Evolutionary conservation across 176 grass and related monocot genomes (phyloP), one percentile per base, ranked within the genome.

Genomic region (Oryza rufipogon): DNA sequence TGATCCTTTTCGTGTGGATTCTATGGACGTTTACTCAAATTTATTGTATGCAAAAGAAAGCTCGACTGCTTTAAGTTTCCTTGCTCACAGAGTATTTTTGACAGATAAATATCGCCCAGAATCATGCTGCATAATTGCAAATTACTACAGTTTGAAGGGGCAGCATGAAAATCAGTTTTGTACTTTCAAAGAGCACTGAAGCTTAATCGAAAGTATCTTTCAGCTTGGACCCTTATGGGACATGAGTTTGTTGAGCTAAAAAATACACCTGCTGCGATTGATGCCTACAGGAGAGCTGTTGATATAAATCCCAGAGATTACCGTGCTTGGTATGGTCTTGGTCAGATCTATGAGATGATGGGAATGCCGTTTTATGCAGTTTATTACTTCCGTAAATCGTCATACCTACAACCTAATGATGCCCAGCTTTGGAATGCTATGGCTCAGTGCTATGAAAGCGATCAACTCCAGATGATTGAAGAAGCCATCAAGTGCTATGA

Each of bases 301-400:
- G 97, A 99, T 84, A 96, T 99, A 80, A 99, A 94, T 78, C 93
- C 93, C 63, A 86, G 93, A 89, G 97, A 99, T 86, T 99, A 94
- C 51, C 89, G 97, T 71, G 97, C 93, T 51, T 99, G 93, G 97
- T 99, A 99, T 84, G 97, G 97, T 85, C 92, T 99, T 78, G 97
- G 97, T 66, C 97, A 99, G 85, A 99, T 94, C 67, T 99, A 96
- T 84, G 97, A 99, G 81, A 95, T 99, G 93, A 99, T 99, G 97
- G 86, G 74, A 45, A 96, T 99, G 97, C 90, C 91, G 26, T 96
- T 96, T 82, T 99, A 96, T 70, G 97, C 93, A 23, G 80, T 99
- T 60, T 86, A 99, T 82, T 99, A 99, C 75, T 99, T 92, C 70
- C 78, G 83, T 22, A 99, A 96, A 81, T 95, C 91, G 9, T 95